phyloP scores from a whole-genome alignment of 2,329 filamentous ascomycete species.

The Xylariaceae sp. region DNA sequence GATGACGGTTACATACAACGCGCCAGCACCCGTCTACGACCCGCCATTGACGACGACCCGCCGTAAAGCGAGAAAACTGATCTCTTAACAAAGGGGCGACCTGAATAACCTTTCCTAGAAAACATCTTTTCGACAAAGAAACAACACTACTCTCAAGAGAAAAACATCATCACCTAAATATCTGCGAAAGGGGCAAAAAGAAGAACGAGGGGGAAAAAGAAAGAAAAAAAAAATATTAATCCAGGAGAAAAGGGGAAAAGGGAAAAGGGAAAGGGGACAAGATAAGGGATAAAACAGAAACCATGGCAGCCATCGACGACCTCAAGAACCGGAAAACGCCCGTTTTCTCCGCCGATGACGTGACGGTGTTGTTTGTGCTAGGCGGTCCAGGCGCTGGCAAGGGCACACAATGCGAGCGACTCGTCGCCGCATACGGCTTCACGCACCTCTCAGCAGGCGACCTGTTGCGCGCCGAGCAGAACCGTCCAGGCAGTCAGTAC shows the following conservation, averaged over 20 bases:
- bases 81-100: too few species aligned
- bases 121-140: not conserved
- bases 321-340: conserved; percentile 45
- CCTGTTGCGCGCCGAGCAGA: conserved; percentile 86
- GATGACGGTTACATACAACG: too few species aligned
- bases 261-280: not conserved
- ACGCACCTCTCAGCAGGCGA: conserved; percentile 90
- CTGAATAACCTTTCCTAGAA: too few species aligned
- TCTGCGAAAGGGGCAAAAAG: not conserved
- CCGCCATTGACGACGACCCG: too few species aligned
- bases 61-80: too few species aligned
- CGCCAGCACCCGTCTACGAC: too few species aligned
- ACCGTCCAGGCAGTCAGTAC: conserved; percentile 79
- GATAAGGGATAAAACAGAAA: conserved; percentile 20
- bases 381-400: conserved; percentile 94
- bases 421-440: conserved; percentile 86
- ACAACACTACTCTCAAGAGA: not conserved
- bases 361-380: conserved; percentile 94
- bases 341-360: conserved; percentile 67
- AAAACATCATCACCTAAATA: too few species aligned
- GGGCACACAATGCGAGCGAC: conserved; percentile 86
- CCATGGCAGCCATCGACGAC: conserved; percentile 37
- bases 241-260: not conserved
- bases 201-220: not conserved
- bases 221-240: not conserved